Conservation (phyloP, 352 stramenopile genomes). For the Thalassiosira hispida region DNA sequence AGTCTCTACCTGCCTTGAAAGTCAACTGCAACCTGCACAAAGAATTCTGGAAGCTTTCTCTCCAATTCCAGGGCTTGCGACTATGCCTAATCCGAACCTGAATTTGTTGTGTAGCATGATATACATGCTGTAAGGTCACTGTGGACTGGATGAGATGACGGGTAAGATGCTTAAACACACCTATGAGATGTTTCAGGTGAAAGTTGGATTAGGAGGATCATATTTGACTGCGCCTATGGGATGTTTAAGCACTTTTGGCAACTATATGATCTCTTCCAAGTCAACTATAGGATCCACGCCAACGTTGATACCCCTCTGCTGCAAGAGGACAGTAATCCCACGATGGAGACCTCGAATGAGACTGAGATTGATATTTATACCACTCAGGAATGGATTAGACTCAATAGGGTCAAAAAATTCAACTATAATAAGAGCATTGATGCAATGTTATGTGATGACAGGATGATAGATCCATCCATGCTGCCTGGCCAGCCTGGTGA, state of each 20-base stretch:
- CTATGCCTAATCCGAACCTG: slow-evolving; percentile 1
- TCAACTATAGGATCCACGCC: background rate
- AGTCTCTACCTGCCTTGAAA: too few species aligned
- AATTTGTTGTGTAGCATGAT: background rate
- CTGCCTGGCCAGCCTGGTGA: background rate
- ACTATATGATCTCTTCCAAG: background rate
- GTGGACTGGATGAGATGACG: background rate
- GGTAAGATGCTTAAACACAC: background rate
- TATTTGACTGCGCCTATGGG: background rate
- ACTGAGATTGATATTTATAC: background rate
- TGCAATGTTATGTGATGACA: background rate
- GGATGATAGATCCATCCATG: background rate
- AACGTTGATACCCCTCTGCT: background rate
- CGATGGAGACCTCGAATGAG: too few species aligned
- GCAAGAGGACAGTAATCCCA: background rate
- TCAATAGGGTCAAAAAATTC: background rate
- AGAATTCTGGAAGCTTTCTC: too few species aligned
- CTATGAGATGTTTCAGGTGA: slow-evolving; percentile 6
- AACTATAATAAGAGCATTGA: background rate
- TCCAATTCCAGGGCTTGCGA: too few species aligned
- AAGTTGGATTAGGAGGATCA: background rate
- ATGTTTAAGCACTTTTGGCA: slow-evolving; percentile 8
- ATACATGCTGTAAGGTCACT: background rate
- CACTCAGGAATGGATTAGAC: background rate
- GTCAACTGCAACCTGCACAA: too few species aligned